Percentiles rank a stretch among this genome's conserved stretches.
These are phyloP conservation scores for Bryoglossum gracile DNA, from an alignment of 495 filamentous ascomycete species.

Conservation along the genomic window DNA sequence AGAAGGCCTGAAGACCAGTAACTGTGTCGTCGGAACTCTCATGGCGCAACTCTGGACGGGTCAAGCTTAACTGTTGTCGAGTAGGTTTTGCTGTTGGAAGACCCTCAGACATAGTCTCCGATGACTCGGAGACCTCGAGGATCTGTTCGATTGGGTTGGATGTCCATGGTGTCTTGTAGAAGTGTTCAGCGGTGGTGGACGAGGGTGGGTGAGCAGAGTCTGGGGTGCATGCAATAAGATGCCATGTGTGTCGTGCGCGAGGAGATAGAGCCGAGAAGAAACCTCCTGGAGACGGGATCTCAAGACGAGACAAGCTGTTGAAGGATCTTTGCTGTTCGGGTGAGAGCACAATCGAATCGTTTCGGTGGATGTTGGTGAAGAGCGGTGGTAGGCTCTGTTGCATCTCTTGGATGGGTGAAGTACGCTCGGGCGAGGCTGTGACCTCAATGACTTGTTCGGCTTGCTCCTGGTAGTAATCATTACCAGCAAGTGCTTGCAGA, in stretches of 20 bases:
- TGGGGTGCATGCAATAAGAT: slow-evolving; percentile 37
- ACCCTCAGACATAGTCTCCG: slow-evolving; percentile 41
- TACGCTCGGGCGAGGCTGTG: neutral
- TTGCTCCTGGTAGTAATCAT: slow-evolving; percentile 36
- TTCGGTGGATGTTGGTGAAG: slow-evolving; percentile 23
- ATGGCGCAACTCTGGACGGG: slow-evolving; percentile 17
- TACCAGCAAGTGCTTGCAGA: slow-evolving; percentile 61
- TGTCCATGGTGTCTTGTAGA: slow-evolving; percentile 75
- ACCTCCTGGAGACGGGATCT: slow-evolving; percentile 82
- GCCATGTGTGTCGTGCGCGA: slow-evolving; percentile 72
- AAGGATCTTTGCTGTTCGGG: slow-evolving; percentile 39
- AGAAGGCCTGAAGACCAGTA: slow-evolving; percentile 24
- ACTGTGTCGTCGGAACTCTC: slow-evolving; percentile 31
- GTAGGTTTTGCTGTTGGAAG: slow-evolving; percentile 58
- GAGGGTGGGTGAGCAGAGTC: slow-evolving; percentile 47
- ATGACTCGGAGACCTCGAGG: slow-evolving; percentile 49
- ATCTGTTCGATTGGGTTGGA: slow-evolving; percentile 58
- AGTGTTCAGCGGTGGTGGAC: slow-evolving; percentile 73
- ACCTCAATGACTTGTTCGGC: slow-evolving; percentile 46
- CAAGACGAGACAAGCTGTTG: slow-evolving; percentile 56
- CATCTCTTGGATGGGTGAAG: slow-evolving; percentile 24
- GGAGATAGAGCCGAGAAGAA: slow-evolving; percentile 81
- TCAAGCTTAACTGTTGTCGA: slow-evolving; percentile 3
- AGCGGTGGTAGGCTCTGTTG: slow-evolving; percentile 26
- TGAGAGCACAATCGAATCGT: slow-evolving; percentile 29